These are phyloP conservation scores for Metarhizium anisopliae DNA, from an alignment of 2,329 filamentous ascomycete genomes.

Conservation along the genomic window DNA sequence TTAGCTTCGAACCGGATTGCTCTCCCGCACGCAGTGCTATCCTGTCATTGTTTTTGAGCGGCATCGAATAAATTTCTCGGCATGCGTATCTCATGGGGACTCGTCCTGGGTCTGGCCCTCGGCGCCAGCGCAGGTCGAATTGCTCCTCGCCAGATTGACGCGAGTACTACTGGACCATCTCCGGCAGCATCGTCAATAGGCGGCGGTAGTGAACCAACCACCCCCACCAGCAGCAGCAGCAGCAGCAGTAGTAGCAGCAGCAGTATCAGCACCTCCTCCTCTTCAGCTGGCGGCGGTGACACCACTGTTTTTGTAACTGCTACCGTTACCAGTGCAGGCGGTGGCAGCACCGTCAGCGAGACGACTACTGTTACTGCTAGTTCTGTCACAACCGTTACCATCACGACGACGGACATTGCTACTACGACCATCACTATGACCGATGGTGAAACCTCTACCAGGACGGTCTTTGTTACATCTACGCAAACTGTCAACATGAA, in stretches of 20 bases:
- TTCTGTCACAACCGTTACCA: conserved; percentile 22
- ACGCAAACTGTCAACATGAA: conserved; percentile 24
- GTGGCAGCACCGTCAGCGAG: conserved; percentile 18
- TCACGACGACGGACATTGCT: conserved; percentile 25
- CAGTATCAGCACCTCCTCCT: neutral
- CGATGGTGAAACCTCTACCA: conserved; percentile 26
- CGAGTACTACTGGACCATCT: neutral
- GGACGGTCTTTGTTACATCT: conserved; percentile 24
- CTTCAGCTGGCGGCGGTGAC: conserved; percentile 11
- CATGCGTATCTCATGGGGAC: conserved; percentile 14
- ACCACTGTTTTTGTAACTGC: conserved; percentile 19
- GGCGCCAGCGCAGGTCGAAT: conserved; percentile 10
- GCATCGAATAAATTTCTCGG: conserved; percentile 4
- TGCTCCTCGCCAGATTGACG: conserved; percentile 1
- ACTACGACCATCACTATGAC: conserved; percentile 28
- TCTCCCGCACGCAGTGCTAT: neutral
- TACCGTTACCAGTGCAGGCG: conserved; percentile 20
- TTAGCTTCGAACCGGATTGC: neutral
- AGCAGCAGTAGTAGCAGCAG: conserved; percentile 9
- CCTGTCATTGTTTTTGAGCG: neutral
- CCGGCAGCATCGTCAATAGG: neutral
- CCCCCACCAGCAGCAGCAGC: neutral
- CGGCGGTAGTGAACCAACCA: neutral
- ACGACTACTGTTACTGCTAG: conserved; percentile 19
- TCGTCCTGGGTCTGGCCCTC: conserved; percentile 15